Base-by-base conservation (phyloP, 1,139 yeast species). In the Insectozyma bohioensis region DNA sequence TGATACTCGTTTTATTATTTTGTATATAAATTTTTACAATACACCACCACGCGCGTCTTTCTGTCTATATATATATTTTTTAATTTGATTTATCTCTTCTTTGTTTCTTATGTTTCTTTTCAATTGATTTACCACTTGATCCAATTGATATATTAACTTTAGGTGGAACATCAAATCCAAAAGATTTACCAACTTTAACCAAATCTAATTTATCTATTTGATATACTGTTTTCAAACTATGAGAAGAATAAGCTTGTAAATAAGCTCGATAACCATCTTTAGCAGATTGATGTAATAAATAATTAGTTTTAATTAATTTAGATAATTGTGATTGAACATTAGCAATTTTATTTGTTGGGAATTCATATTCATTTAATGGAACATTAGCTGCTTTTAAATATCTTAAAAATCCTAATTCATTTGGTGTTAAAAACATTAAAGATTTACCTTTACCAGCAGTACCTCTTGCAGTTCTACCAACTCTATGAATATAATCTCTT, bases 381-480 rank as follows among this genome's bases (percentile, higher is more conserved):
- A 94, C 98, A 56, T 90, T 90, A 33, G 98, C 97, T 6, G 95
- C 95, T 61, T 92, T 92, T 54, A 92, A 75, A 58, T 92, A 92
- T 52, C 97, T 77, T 55, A 92, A 68, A 66, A 92, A 94, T 4
- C 98, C 98, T 36, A 94, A 75, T 62, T 92, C 99, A 28, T 80
- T 80, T 26, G 98, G 97, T 4, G 92, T 82, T 58, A 92, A 72
- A 62, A 92, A 92, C 97, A 92, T 90, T 43, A 92, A 70, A 11
- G 95, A 85, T 61, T 83, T 86, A 47, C 99, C 99, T 56, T 83
- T 83, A 37, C 96, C 97, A 32, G 75, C 58, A 13, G 95, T 74
- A 39, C 97, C 98, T 67, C 98, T 80, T 12, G 98, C 98, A 17
- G 98, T 92, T 72, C 98, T 82, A 44, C 98, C 98, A 22, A 92